These are phyloP conservation scores for Cucumis cinereus DNA, from an alignment of 306 rosid species.

Conservation along the genomic window DNA sequence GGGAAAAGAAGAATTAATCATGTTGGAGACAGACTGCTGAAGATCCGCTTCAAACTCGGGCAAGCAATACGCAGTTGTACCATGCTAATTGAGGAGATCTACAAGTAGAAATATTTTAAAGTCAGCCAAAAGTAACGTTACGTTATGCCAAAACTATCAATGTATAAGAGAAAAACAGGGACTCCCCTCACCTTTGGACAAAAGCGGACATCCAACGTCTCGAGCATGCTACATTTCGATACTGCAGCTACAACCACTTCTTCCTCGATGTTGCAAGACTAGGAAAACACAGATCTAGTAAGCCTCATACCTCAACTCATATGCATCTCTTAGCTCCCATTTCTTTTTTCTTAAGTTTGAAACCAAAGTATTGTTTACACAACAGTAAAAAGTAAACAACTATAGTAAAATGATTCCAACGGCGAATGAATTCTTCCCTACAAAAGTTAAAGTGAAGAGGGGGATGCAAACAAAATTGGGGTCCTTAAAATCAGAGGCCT, in stretches of 20 bases:
- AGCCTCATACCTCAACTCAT: background rate
- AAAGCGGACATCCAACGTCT: constrained; percentile 93
- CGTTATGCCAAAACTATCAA: background rate
- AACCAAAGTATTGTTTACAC: background rate
- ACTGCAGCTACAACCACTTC: constrained; percentile 77
- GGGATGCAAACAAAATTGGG: background rate
- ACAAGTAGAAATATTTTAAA: background rate
- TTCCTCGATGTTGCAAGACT: constrained; percentile 86
- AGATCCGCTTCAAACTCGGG: constrained; percentile 87
- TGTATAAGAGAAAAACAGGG: background rate
- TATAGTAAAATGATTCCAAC: background rate
- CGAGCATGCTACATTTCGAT: constrained; percentile 74
- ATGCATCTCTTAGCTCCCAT: background rate
- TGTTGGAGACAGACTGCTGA: constrained; percentile 65
- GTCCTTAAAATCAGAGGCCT: background rate
- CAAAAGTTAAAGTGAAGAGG: background rate
- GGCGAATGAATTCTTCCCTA: background rate
- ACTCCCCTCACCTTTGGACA: constrained; percentile 67
- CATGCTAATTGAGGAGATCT: constrained; percentile 67
- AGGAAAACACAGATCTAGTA: constrained; percentile 5
- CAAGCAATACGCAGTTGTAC: constrained; percentile 54
- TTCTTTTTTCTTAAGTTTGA: background rate
- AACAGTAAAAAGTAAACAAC: background rate
- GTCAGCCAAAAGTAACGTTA: background rate
- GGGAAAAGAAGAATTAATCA: constrained; percentile 7